Base-by-base conservation (phyloP, 129 eudicot species). In the Escallonia rubra region DNA sequence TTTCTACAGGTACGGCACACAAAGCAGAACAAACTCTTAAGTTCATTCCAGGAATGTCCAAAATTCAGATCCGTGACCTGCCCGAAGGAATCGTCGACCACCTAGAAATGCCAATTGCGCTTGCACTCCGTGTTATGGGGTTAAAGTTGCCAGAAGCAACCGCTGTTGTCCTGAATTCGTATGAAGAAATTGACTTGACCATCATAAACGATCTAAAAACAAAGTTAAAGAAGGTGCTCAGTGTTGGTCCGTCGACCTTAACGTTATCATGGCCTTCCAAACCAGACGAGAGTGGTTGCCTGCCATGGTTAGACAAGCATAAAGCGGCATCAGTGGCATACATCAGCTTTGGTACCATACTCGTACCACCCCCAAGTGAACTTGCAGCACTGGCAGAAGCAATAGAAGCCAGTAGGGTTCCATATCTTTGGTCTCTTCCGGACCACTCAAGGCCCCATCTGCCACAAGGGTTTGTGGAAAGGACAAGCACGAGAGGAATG, bases 401-500 rank as follows among this genome's bases (percentile, higher is more conserved):
- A 13, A 13, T 69, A 3, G 47, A 70, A 14, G 75, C 58, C 1
- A 48, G 46, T 49, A 67, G 60, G 13, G 15, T 44, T 40, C 54
- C 56, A 23, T 70, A 59, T 38, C 65, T 70, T 13, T 70, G 75
- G 67, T 70, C 75, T 0, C 12, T 70, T n/a, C 38, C 11, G 6
- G 75, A 60, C 14, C 10, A 7, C 1, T n/a, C 16, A 7, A 23
- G 43, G 41, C 34, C 3, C 3, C 40, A 16, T 7, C 7, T 70
- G 40, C 75, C 75, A 16, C 8, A 70, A 23, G 75, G 34, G 34
- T 23, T 23, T 23, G 1, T 23, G 34, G 34, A 23, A 23, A 23
- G 34, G 34, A 23, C 34, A 2, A 62, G 52, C 10, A 39, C 7
- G 4, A 43, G 16, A 4, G 74, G 66, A 12, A 49, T 12, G 52